Conservation (phyloP, 1,284 basidiomycete genomes). For the Leucoagaricus sp. region DNA sequence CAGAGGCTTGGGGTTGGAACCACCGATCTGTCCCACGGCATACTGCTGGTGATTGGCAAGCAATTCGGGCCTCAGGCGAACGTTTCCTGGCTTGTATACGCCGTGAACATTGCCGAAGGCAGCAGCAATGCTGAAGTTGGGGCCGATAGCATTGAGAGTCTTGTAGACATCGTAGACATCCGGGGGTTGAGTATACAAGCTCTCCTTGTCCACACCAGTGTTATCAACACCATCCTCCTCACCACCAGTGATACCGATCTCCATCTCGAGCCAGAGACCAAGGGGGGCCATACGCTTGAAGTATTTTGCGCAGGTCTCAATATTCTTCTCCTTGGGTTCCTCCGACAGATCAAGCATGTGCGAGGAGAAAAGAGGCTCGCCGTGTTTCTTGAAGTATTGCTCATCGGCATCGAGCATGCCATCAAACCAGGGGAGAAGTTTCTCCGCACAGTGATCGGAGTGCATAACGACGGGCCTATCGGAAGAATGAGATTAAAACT, state of each 20-base stretch:
- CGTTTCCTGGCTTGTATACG: constrained; percentile 95
- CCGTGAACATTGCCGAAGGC: constrained; percentile 98
- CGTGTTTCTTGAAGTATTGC: constrained; percentile 88
- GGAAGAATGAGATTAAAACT: constrained; percentile 4
- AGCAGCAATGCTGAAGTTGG: constrained; percentile 96
- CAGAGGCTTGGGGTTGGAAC: constrained; percentile 77
- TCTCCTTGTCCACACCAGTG: constrained; percentile 90
- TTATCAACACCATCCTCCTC: constrained; percentile 99
- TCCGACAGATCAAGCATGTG: constrained; percentile 99
- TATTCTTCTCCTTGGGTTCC: constrained; percentile 98
- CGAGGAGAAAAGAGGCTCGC: constrained; percentile 94
- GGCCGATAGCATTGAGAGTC: constrained; percentile 82
- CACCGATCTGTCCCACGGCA: constrained; percentile 73
- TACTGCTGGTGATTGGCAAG: constrained; percentile 91
- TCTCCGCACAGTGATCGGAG: constrained; percentile 99
- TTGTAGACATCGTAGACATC: constrained; percentile 93
- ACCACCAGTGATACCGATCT: constrained; percentile 99
- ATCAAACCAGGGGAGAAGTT: constrained; percentile 99
- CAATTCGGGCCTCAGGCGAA: constrained; percentile 89
- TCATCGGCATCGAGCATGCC: constrained; percentile 98
- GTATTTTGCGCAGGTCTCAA: constrained; percentile 92
- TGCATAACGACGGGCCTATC: constrained; percentile 93
- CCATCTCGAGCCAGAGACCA: constrained; percentile 99
- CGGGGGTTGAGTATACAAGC: constrained; percentile 97
- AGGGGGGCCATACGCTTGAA: constrained; percentile 94